Evolutionary conservation across 2,329 filamentous ascomycete species (phyloP).

Genomic region (Lojkania enalia): DNA sequence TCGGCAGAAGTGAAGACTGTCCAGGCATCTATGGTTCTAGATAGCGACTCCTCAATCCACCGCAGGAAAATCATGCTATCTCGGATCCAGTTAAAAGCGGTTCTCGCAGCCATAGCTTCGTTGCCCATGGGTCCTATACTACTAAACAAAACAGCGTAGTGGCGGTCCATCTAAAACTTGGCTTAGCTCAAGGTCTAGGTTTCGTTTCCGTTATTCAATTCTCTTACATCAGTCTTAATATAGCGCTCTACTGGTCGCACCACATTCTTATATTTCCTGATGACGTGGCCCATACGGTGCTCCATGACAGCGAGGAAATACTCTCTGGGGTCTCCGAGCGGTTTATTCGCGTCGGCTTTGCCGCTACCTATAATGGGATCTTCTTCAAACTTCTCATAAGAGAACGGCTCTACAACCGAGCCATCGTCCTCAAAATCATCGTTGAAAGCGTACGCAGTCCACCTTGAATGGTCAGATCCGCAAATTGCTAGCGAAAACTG

Average conservation of each 20-base stretch:
- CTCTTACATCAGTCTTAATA: too few relatives aligned
- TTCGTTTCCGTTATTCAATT: too few relatives aligned
- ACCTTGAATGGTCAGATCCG: neutral
- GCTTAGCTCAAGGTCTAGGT: too few relatives aligned
- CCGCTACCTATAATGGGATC: constrained; percentile 5
- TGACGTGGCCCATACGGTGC: too few relatives aligned
- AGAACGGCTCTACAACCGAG: neutral
- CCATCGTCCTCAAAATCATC: neutral
- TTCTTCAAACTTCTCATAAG: neutral
- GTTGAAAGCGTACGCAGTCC: constrained; percentile 6
- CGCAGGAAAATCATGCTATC: neutral
- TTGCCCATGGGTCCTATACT: too few relatives aligned
- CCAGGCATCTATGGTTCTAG: neutral
- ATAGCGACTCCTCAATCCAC: neutral
- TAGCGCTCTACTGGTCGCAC: too few relatives aligned
- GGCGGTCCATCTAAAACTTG: too few relatives aligned
- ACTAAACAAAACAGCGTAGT: too few relatives aligned
- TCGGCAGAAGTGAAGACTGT: neutral
- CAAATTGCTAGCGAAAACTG: neutral
- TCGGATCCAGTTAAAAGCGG: neutral
- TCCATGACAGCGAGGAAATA: too few relatives aligned
- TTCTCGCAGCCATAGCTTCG: neutral
- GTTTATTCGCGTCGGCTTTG: neutral
- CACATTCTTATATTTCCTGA: too few relatives aligned
- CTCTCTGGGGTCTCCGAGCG: constrained; percentile 9